Evolutionary conservation across 2,329 filamentous ascomycete species (phyloP), one percentile per base, ranked within the genome.

Genomic region (Stagonosporopsis tanaceti): DNA sequence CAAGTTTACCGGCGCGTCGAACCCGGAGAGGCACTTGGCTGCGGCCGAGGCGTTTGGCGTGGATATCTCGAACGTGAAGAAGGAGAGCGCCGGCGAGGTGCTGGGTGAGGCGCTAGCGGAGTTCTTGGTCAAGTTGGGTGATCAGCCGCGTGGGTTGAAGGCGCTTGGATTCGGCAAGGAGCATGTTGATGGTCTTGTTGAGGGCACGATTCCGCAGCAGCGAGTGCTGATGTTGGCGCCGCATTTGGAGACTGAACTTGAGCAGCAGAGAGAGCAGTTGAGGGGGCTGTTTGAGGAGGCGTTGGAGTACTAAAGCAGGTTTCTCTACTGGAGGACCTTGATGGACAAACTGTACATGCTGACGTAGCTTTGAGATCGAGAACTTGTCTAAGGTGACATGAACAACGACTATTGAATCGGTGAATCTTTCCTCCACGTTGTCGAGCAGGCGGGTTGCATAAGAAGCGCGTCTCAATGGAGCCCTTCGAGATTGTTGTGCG

Each of bases 141-240:
- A 96, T 70, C 95, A 99, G 80, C 96, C 96, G 1, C 84, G 87
- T 38, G 96, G 96, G 0, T 77, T 99, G 64, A 92, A 90, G 79
- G 87, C 85, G 35, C 79, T 99, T 12, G 96, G 95, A 0, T 99
- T 98, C 72, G 84, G 84, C 50, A 79, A 77, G 15, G 85, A 86
- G 37, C 87, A 98, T 79, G 81, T 99, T 17, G 92, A 96, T 62
- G 86, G 82, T 9, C 80, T 99, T 61, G 93, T 99, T 1, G 94
- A 98, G 77, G 96, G 95, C 1, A 99, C 95, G 0, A 88, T 99
- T 60, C 95, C 95, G 5, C 95, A 99, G 80, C 87, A 87, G 53
- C 83, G 95, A 64, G 96, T 99, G 53, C 76, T 99, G 70, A 95
- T 93, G 89, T 79, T 99, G 61, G 95, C 95, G 28, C 96, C 95